Conservation (phyloP, 108 stramenopile genomes). For the Fragilaria crotonensis region DNA sequence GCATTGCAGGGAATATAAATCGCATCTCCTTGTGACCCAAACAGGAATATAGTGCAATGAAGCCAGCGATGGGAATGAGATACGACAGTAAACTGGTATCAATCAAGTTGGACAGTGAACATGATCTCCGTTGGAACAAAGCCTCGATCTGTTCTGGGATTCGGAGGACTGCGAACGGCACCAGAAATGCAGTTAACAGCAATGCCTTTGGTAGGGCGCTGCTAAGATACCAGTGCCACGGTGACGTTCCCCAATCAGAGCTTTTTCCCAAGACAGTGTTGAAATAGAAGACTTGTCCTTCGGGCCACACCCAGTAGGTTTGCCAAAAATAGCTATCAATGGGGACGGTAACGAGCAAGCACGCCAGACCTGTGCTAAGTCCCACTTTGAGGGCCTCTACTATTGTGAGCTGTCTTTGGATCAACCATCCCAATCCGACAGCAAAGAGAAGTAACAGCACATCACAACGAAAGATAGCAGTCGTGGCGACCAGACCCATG, state of each 20-base stretch:
- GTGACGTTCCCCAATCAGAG: slow-evolving; percentile 89
- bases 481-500: slow-evolving; percentile 58
- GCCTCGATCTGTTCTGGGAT: slow-evolving; percentile 33
- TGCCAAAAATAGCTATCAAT: slow-evolving; percentile 89
- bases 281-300: slow-evolving; percentile 94
- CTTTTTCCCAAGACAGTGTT: slow-evolving; percentile 93
- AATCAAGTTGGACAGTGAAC: slow-evolving; percentile 9
- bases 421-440: slow-evolving; percentile 62
- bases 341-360: slow-evolving; percentile 68
- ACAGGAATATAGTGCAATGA: slow-evolving; percentile 73
- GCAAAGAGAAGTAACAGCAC: slow-evolving; percentile 79
- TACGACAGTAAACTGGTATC: slow-evolving; percentile 46
- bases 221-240: slow-evolving; percentile 91
- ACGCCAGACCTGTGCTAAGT: slow-evolving; percentile 38
- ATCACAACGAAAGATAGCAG: slow-evolving; percentile 93
- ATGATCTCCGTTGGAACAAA: slow-evolving; percentile 1
- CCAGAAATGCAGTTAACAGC: slow-evolving; percentile 56
- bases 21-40: slow-evolving; percentile 96
- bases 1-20: slow-evolving; percentile 88
- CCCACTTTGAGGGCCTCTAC: slow-evolving; percentile 56
- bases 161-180: slow-evolving; percentile 59
- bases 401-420: slow-evolving; percentile 46
- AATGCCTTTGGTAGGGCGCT: slow-evolving; percentile 80
- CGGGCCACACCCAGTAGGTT: slow-evolving; percentile 90
- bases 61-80: slow-evolving; percentile 55